Evolutionary conservation across 371 early-diverging fungal genomes (phyloP), one percentile per base, ranked within the genome.

Genomic region (Caulochytrium protostelioides): DNA sequence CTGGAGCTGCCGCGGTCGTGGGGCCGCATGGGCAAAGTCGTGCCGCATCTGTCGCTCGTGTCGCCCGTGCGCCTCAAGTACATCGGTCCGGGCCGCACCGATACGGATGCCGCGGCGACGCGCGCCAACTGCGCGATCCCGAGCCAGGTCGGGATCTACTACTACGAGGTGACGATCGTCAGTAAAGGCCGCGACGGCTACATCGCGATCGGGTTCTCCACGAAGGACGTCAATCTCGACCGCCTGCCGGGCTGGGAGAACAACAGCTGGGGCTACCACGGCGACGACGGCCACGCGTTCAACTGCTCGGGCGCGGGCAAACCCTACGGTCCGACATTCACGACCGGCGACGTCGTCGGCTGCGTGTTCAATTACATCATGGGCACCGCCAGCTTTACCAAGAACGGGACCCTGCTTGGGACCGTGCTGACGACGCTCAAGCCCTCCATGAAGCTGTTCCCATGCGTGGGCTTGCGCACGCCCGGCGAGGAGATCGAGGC

Each of bases 261-360:
- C 0, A 25, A 34, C 15, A 49, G 52, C 1, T 62, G 54, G 52
- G 63, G 63, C 13, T 62, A 62, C 36, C 59, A 58, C 40, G 67
- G 86, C 24, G 86, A 90, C 53, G 94, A 95, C 52, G 97, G 97
- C 9, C 56, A 76, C 37, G 49, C 58, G 23, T 86, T 90, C 47
- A 59, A 59, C 38, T 77, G 79, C 25, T 65, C 73, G 6, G 83
- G 81, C 3, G 70, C 60, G 15, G 94, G 94, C 14, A 54, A 70
- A 18, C 49, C 59, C 7, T 95, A 76, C 46, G 97, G 97, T 0
- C 97, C 94, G 9, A 67, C 66, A 5, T 95, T 76, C 40, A 70
- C 74, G 14, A 86, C 83, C 1, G 83, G 83, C 8, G 95, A 94
- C 47, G 65, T 73, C 0, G 70, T 90, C 30, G 95, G 95, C 4